Conservation (phyloP, 2,329 filamentous ascomycete species). For the Dothiorella sarmentorum region DNA sequence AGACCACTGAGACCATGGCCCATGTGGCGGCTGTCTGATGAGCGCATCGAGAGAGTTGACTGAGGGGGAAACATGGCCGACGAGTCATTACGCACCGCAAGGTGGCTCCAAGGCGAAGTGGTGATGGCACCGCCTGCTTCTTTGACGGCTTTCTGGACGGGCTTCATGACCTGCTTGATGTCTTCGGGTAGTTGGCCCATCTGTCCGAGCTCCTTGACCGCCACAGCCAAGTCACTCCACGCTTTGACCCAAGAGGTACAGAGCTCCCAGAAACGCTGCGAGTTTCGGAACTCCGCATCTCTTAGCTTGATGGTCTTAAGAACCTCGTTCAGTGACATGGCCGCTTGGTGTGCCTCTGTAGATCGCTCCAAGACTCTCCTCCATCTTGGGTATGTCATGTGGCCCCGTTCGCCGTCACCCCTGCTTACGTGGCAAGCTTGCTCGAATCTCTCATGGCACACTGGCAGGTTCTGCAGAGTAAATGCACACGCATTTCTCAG, state of each 20-base stretch:
- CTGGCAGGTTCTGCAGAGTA: conserved; percentile 68
- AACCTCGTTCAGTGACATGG: conserved; percentile 68
- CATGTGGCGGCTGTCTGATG: conserved; percentile 1
- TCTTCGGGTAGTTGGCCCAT: conserved; percentile 42
- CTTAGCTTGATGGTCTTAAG: conserved; percentile 79
- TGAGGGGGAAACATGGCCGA: conserved; percentile 14
- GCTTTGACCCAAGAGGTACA: conserved; percentile 71
- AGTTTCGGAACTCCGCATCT: conserved; percentile 69
- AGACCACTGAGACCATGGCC: conserved; percentile 8
- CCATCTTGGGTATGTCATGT: conserved; percentile 33
- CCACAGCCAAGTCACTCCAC: conserved; percentile 63
- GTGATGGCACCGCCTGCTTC: conserved; percentile 73
- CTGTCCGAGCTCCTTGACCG: conserved; percentile 50
- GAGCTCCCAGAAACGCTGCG: conserved; percentile 62
- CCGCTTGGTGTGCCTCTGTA: conserved; percentile 66
- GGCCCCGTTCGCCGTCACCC: conserved; percentile 33
- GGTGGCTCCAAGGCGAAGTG: conserved; percentile 60
- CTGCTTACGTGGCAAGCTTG: conserved; percentile 21
- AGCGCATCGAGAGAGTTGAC: not conserved
- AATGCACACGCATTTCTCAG: conserved; percentile 71
- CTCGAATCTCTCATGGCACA: conserved; percentile 62
- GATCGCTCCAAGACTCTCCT: conserved; percentile 69
- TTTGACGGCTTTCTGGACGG: conserved; percentile 78
- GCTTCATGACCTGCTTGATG: conserved; percentile 69
- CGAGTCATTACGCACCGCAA: conserved; percentile 35